Percentiles rank a stretch among this genome's conserved stretches.
Evolutionary conservation across 1,284 basidiomycete species (phyloP).

Genomic region (Mycosarcoma maydis): DNA sequence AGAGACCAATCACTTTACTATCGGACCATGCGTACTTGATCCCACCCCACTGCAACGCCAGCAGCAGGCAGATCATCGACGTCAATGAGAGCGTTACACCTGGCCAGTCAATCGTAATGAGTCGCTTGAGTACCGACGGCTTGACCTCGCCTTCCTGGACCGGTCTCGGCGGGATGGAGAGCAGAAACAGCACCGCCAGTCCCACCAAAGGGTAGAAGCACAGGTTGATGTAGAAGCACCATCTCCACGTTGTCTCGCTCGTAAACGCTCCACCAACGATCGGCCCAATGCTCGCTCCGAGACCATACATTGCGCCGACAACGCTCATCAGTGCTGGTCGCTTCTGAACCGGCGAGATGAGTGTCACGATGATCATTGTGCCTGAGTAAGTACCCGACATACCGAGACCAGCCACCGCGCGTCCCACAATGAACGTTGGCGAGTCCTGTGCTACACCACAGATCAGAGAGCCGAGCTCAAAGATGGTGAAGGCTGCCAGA

Average conservation of each 20-base stretch:
- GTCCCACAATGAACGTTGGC: conserved; percentile 54
- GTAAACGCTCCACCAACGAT: conserved; percentile 53
- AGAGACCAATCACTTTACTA: conserved; percentile 55
- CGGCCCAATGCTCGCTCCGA: conserved; percentile 44
- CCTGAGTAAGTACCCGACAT: conserved; percentile 56
- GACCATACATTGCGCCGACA: conserved; percentile 45
- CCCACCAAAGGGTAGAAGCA: conserved; percentile 43
- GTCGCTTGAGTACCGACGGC: conserved; percentile 11
- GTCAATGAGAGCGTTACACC: conserved; percentile 58
- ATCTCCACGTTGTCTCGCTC: conserved; percentile 53
- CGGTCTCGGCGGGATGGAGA: conserved; percentile 16
- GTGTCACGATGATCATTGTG: conserved; percentile 44
- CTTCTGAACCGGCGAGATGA: conserved; percentile 31
- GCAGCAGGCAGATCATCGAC: conserved; percentile 61
- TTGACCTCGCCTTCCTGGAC: background rate
- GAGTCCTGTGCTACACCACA: conserved; percentile 50
- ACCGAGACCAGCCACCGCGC: conserved; percentile 55
- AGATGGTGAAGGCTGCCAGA: conserved; percentile 38
- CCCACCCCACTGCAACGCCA: conserved; percentile 58
- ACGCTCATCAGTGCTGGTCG: conserved; percentile 36
- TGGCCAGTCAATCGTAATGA: conserved; percentile 60
- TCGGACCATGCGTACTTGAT: conserved; percentile 58
- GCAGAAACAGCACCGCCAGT: conserved; percentile 42
- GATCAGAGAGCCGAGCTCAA: conserved; percentile 56
- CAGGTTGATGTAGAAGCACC: conserved; percentile 59